These are phyloP conservation scores for Fusarium sp. DNA, from an alignment of 2,329 filamentous ascomycete species.

Conservation along the genomic window DNA sequence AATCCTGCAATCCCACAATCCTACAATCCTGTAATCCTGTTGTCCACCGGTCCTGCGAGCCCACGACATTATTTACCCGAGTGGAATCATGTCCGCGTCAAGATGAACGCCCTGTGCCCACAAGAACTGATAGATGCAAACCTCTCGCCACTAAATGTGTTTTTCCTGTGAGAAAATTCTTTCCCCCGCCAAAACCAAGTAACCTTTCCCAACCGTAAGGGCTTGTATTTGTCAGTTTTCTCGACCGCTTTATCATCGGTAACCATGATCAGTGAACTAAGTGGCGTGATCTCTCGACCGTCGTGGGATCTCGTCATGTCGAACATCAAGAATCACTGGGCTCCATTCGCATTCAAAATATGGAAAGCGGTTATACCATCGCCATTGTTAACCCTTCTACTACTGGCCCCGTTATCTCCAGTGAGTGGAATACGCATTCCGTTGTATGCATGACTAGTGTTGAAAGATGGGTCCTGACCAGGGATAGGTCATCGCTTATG, in stretches of 20 bases:
- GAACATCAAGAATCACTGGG: conserved; percentile 1
- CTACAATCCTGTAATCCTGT: background rate
- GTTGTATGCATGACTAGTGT: too few relatives aligned
- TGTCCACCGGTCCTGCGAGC: background rate
- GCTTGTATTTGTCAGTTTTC: too few relatives aligned
- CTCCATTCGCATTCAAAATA: conserved; percentile 8
- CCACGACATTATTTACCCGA: background rate
- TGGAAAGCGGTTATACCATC: background rate
- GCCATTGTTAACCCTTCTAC: background rate
- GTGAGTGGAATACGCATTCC: background rate
- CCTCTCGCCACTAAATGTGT: too few relatives aligned
- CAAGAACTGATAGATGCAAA: too few relatives aligned
- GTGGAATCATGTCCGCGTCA: too few relatives aligned
- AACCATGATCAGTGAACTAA: conserved; percentile 1
- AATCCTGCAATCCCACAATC: conserved; percentile 7
- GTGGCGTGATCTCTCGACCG: background rate
- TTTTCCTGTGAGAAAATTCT: too few relatives aligned
- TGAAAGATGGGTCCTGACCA: background rate
- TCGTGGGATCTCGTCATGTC: conserved; percentile 7
- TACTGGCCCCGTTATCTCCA: conserved; percentile 2
- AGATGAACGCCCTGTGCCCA: too few relatives aligned
- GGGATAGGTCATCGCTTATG: conserved; percentile 5
- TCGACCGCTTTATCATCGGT: too few relatives aligned
- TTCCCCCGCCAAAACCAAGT: too few relatives aligned
- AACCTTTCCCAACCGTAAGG: too few relatives aligned